Evolutionary conservation across 2,329 filamentous ascomycete genomes (phyloP), one percentile per base, ranked within the genome.

Genomic region (Hymenotorrendiella dingleyae): DNA sequence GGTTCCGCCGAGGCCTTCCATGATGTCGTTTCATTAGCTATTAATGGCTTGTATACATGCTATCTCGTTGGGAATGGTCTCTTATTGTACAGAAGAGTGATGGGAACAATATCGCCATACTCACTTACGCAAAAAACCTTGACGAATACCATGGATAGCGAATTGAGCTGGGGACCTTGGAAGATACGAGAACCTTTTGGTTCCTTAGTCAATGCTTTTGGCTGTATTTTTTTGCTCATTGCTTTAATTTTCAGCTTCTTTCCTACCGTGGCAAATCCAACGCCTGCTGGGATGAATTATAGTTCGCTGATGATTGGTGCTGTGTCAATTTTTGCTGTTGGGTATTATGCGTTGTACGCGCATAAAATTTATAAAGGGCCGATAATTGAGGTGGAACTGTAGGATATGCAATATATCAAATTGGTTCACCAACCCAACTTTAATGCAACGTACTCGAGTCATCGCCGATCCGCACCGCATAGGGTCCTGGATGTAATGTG

Each of bases 1-100:
- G 71, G 69, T 26, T 72, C 66, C 7, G 56, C 64, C 1, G 65
- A 65, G 1, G 73, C 70, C 4, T 72, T 75, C 54, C 72, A 73
- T 49, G 69, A 68, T 40, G 66, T 75, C 41, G 64, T 69, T 10
- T 73, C 70, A 2, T 60, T 76, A 6, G 30, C 36, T 7, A 33
- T 48, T 12, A 23, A 38, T 6, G 37, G 41, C 12, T 35, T 48
- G 6, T 48, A 42, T 11, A 34, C 21, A 6, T 46, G 38, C 6
- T 46, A 48, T 14, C 17, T 48, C 1, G 42, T 48, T 21, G 39
- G 28, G 10, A 36, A 34, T 1, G 19, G 36, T 4, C 42, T 48
- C 3, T 9, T 48, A n/a, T 14, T 48, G 6, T 48, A 40, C n/a
- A 34, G 39, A 17, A 42, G 46, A 17, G 10, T 40, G 3, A 10